phyloP scores from a whole-genome alignment of 139 green algal genomes.

The Chlorella sp. region DNA sequence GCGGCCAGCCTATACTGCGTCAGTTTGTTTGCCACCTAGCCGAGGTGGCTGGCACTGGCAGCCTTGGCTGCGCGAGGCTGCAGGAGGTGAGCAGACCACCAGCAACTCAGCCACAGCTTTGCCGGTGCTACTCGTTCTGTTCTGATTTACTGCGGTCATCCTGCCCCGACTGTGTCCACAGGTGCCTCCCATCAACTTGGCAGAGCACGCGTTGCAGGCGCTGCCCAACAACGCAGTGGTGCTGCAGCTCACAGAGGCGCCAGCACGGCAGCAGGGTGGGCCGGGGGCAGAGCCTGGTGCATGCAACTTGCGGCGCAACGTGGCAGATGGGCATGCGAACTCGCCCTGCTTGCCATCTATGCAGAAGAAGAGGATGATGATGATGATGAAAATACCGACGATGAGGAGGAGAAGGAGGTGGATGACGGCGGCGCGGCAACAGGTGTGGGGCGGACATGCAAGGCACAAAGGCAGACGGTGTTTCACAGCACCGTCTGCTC shows the following conservation, averaged over 20 bases:
- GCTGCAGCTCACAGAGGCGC: conserved; percentile 50
- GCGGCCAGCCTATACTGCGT: background rate
- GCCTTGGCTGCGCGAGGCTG: conserved; percentile 24
- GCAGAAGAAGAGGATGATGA: conserved; percentile 7
- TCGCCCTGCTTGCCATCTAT: background rate
- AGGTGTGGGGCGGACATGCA: too few species aligned
- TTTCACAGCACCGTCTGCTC: too few species aligned
- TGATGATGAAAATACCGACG: conserved; percentile 1
- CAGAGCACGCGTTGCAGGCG: conserved; percentile 28
- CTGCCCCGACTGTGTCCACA: too few species aligned
- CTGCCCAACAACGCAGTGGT: conserved; percentile 37
- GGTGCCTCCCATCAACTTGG: background rate
- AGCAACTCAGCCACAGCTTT: too few species aligned
- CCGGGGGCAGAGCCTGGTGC: background rate
- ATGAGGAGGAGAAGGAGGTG: background rate
- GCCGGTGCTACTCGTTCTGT: too few species aligned
- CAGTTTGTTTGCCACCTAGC: conserved; percentile 28
- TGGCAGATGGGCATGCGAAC: conserved; percentile 3
- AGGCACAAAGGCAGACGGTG: too few species aligned
- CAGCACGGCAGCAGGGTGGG: background rate
- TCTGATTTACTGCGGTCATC: too few species aligned
- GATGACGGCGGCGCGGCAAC: too few species aligned
- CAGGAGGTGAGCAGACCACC: too few species aligned
- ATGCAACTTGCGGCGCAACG: background rate
- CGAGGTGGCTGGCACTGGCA: conserved; percentile 7